phyloP scores from a whole-genome alignment of 257 asterid genomes.

The Solanum chilense region DNA sequence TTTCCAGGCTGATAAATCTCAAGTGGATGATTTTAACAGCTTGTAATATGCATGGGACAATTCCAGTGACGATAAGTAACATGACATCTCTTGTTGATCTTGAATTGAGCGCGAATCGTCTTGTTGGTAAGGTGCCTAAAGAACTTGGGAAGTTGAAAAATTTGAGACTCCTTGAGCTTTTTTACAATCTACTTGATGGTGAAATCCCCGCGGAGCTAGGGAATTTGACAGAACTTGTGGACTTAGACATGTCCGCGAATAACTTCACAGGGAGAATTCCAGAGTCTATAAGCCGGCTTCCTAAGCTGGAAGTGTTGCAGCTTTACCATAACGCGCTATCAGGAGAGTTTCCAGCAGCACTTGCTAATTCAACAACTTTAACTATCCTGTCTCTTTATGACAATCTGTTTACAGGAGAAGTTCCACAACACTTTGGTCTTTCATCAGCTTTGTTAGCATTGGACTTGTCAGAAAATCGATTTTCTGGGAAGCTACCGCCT shows the following conservation, averaged over 20 bases:
- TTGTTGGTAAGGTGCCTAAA: conserved; percentile 49
- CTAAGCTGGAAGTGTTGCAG: conserved; percentile 50
- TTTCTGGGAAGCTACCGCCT: conserved; percentile 62
- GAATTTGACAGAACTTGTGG: conserved; percentile 41
- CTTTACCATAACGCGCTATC: conserved; percentile 60
- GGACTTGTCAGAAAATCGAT: conserved; percentile 71
- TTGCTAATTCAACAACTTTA: conserved; percentile 55
- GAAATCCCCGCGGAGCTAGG: conserved; percentile 74
- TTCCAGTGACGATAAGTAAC: conserved; percentile 43
- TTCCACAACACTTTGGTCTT: conserved; percentile 57
- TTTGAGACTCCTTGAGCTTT: conserved; percentile 67
- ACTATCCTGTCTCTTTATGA: conserved; percentile 60
- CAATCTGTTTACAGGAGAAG: conserved; percentile 55
- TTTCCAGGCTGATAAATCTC: conserved; percentile 32
- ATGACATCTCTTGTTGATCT: conserved; percentile 73
- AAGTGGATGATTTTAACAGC: conserved; percentile 40
- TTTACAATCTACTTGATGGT: conserved; percentile 63
- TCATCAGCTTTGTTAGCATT: conserved; percentile 44
- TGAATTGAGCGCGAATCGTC: conserved; percentile 58
- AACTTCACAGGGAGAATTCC: conserved; percentile 50
- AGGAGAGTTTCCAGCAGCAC: conserved; percentile 53
- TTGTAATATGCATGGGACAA: conserved; percentile 48
- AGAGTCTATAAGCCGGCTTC: conserved; percentile 52
- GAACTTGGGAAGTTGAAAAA: conserved; percentile 50
- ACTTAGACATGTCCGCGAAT: conserved; percentile 75